Percentiles rank a stretch among this genome's conserved stretches.
phyloP scores from a whole-genome alignment of 306 rosid species.

The Spatholobus suberectus region DNA sequence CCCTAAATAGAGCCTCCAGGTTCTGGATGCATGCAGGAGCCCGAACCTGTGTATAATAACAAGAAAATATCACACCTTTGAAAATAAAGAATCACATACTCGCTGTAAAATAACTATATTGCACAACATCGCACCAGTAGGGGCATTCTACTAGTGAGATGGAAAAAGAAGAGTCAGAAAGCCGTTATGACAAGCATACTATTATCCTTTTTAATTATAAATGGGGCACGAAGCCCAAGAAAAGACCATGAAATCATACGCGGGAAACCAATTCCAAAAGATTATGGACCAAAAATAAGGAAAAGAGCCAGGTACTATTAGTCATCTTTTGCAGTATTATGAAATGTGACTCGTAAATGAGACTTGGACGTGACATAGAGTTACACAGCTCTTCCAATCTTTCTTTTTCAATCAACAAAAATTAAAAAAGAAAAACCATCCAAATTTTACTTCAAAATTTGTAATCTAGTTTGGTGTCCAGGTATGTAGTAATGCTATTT shows the following conservation, averaged over 20 bases:
- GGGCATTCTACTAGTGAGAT: not conserved
- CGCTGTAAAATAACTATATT: not conserved
- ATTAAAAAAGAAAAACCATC: too few relatives aligned
- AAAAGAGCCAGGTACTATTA: not conserved
- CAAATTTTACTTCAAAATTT: not conserved
- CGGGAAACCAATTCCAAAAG: not conserved
- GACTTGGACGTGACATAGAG: not conserved
- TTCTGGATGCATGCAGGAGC: constrained; percentile 40
- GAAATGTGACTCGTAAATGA: not conserved
- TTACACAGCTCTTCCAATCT: not conserved
- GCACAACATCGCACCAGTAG: not conserved
- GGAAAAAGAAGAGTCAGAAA: not conserved
- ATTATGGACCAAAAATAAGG: too few relatives aligned
- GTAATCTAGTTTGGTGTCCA: not conserved
- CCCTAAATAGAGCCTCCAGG: constrained; percentile 39
- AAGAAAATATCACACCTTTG: not conserved
- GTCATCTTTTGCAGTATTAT: not conserved
- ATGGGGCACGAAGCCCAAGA: not conserved
- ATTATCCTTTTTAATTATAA: not conserved
- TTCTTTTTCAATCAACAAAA: not conserved
- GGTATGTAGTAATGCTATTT: not conserved
- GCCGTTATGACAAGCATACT: not conserved
- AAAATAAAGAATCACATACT: not conserved
- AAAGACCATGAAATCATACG: not conserved
- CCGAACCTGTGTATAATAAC: constrained; percentile 39